Conservation (phyloP, 2,329 filamentous ascomycete species). For the Xylogone sp. region DNA sequence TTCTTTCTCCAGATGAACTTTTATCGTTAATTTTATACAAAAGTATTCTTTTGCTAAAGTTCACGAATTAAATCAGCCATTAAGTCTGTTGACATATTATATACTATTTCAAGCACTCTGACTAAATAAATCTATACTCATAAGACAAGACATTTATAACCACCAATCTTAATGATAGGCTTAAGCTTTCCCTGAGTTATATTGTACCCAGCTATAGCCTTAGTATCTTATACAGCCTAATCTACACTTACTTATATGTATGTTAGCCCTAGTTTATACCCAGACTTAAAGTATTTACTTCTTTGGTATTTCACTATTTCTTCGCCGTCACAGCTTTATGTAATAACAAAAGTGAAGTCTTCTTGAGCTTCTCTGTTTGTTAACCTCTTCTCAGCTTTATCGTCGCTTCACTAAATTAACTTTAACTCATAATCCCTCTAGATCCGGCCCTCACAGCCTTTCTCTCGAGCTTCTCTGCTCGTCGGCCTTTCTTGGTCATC, state of each 20-base stretch:
- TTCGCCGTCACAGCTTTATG: background rate
- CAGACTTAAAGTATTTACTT: background rate
- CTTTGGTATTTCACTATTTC: background rate
- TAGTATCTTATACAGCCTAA: background rate
- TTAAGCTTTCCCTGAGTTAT: no score
- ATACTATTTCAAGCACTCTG: background rate
- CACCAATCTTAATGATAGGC: background rate
- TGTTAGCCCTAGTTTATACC: background rate
- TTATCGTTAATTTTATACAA: background rate
- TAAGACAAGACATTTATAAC: background rate
- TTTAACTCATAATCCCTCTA: no score
- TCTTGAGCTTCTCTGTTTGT: no score
- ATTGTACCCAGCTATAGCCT: background rate
- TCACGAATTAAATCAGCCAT: background rate
- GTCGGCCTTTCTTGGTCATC: no score
- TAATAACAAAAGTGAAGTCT: no score
- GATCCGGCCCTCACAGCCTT: no score
- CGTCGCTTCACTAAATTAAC: no score
- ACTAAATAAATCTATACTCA: background rate
- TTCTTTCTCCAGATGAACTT: background rate
- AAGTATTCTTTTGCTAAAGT: background rate
- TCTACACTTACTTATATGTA: background rate
- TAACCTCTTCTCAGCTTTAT: no score
- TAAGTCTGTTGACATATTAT: background rate
- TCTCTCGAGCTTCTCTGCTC: no score